Evolutionary conservation across 2,329 filamentous ascomycete genomes (phyloP).

Genomic region (Colletotrichum sp.): DNA sequence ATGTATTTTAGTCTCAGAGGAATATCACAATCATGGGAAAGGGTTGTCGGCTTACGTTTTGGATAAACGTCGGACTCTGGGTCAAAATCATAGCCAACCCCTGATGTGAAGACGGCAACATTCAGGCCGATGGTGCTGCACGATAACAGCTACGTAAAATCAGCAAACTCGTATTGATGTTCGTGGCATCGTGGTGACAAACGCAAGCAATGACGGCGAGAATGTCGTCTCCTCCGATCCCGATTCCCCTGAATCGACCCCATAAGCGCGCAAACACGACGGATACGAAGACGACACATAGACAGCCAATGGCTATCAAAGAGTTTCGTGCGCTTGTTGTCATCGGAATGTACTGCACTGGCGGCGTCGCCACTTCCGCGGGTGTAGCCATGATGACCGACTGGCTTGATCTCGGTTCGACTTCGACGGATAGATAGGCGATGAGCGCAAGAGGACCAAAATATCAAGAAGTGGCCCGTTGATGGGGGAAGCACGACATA

Average conservation of each 20-base stretch:
- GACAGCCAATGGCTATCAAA: constrained; percentile 12
- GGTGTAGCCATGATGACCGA: neutral
- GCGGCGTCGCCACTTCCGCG: neutral
- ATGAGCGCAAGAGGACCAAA: neutral
- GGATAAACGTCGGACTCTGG: constrained; percentile 14
- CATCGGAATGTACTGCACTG: constrained; percentile 13
- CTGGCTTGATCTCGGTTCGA: neutral
- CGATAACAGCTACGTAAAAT: constrained; percentile 11
- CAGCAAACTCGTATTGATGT: neutral
- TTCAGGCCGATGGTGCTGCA: constrained; percentile 19
- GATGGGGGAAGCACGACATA: neutral
- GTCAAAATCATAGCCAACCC: constrained; percentile 23
- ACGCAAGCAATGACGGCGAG: constrained; percentile 18
- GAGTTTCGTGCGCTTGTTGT: constrained; percentile 14
- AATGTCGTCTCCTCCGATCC: constrained; percentile 19
- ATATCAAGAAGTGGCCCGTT: neutral
- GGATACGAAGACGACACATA: constrained; percentile 3
- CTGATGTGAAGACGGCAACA: constrained; percentile 15
- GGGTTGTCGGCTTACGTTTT: constrained; percentile 3
- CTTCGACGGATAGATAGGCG: neutral
- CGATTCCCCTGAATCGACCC: constrained; percentile 12
- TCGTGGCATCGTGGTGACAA: neutral
- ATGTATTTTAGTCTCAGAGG: neutral
- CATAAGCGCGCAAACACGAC: constrained; percentile 12
- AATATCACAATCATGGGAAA: neutral